Base-by-base conservation (phyloP, 2,329 filamentous ascomycete species). In the Bipolaris gigantea region DNA sequence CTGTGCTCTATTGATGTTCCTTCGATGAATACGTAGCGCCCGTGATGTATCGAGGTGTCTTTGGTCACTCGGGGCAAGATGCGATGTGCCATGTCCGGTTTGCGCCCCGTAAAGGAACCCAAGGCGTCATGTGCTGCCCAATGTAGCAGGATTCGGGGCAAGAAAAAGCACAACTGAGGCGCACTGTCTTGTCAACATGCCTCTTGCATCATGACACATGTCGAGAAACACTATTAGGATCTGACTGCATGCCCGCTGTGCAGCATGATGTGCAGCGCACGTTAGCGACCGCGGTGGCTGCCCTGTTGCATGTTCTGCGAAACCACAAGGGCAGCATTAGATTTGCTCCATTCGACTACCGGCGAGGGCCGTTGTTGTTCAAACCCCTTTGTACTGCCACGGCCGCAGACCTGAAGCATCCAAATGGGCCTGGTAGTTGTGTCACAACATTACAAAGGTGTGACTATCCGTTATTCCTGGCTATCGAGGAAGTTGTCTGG, bases 141-240 rank as follows among this genome's bases (percentile, higher is more conserved):
- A 59, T 50, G 40, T 52, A 60, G 55, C 47, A 60, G 61, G 57
- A 48, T 56, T 49, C 35, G 59, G 69, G 62, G 63, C 64, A 69
- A 54, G 60, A 60, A 69, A 64, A 66, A 57, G 55, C 27, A 49
- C 63, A 57, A 67, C 65, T 71, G 72, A 69, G 70, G 66, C 66
- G 60, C 50, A 59, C 51, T 25, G 61, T 66, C 65, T 62, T 70
- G 65, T 69, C 65, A 69, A 65, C 57, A 62, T 66, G 60, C 60
- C 60, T 63, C 47, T 60, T 47, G 52, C 44, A 50, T 53, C 34
- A 61, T 62, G 64, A 64, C 65, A 59, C 56, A 60, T 65, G 59
- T 67, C 57, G 64, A 58, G 61, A 57, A 66, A 70, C 63, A 63
- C 56, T 64, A 63, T 65, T 61, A 66, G 65, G 64, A 64, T 61